Conservation (phyloP, 805 yeast genomes). For the Priceomyces melissophilus region DNA sequence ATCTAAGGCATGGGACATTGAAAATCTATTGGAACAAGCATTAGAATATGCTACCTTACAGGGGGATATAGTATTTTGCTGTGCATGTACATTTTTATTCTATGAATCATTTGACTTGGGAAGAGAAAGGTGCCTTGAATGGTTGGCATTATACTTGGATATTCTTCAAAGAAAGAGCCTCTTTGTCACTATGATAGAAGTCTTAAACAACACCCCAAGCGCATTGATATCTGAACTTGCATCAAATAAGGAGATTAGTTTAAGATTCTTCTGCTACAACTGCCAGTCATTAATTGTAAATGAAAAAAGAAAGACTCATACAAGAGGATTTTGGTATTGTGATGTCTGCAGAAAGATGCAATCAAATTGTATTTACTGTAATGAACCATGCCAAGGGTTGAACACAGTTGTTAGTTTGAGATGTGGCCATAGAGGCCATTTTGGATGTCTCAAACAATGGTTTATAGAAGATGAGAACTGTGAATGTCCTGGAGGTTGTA, state of each 20-base stretch:
- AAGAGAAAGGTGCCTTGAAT: constrained; percentile 45
- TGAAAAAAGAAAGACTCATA: constrained; percentile 47
- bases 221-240: constrained; percentile 25
- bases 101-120: constrained; percentile 23
- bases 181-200: constrained; percentile 56
- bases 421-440: constrained; percentile 90
- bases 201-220: constrained; percentile 43
- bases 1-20: constrained; percentile 55
- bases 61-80: constrained; percentile 63
- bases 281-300: constrained; percentile 61
- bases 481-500: constrained; percentile 83
- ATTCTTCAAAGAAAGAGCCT: constrained; percentile 46
- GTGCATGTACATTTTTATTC: constrained; percentile 56
- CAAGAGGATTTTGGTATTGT: constrained; percentile 78
- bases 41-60: constrained; percentile 53
- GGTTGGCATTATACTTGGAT: constrained; percentile 55
- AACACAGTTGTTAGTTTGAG: constrained; percentile 51
- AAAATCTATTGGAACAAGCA: constrained; percentile 46
- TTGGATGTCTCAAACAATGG: constrained; percentile 78
- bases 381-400: constrained; percentile 71
- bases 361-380: constrained; percentile 74
- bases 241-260: constrained; percentile 33
- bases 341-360: constrained; percentile 59
- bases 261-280: constrained; percentile 53
- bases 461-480: constrained; percentile 57